phyloP scores from a whole-genome alignment of 495 filamentous ascomycete species.

The Hypoxylon fuscum region DNA sequence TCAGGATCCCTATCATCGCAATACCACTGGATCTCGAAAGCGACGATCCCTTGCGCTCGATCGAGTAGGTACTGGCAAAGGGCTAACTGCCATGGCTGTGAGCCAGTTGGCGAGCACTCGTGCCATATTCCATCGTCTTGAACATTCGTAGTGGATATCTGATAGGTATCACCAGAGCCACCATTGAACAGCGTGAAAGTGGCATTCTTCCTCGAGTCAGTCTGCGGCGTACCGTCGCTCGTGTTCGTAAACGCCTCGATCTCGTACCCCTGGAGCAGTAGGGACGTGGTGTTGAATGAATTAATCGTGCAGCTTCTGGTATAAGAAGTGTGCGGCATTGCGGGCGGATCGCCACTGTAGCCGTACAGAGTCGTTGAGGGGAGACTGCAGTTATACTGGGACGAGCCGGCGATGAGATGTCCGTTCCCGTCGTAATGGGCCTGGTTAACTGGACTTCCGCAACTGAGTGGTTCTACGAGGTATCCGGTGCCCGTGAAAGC shows the following conservation, averaged over 20 bases:
- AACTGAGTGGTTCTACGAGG: conserved; percentile 15
- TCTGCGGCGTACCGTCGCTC: not conserved
- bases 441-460: conserved; percentile 13
- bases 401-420: not conserved
- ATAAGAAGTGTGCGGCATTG: conserved; percentile 9
- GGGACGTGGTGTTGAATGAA: conserved; percentile 35
- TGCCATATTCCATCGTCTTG: conserved; percentile 32
- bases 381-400: conserved; percentile 28
- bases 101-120: conserved; percentile 7
- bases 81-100: conserved; percentile 30
- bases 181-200: conserved; percentile 34
- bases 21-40: conserved; percentile 39
- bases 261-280: conserved; percentile 30
- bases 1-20: conserved; percentile 42
- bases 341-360: conserved; percentile 11
- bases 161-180: conserved; percentile 27
- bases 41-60: conserved; percentile 8
- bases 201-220: conserved; percentile 1
- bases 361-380: conserved; percentile 20
- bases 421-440: not conserved
- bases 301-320: conserved; percentile 13
- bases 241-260: conserved; percentile 7
- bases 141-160: conserved; percentile 9
- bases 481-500: conserved; percentile 32
- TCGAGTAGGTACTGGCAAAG: conserved; percentile 31